Conservation (phyloP, 495 filamentous ascomycete genomes). For the Penicillium angulare region DNA sequence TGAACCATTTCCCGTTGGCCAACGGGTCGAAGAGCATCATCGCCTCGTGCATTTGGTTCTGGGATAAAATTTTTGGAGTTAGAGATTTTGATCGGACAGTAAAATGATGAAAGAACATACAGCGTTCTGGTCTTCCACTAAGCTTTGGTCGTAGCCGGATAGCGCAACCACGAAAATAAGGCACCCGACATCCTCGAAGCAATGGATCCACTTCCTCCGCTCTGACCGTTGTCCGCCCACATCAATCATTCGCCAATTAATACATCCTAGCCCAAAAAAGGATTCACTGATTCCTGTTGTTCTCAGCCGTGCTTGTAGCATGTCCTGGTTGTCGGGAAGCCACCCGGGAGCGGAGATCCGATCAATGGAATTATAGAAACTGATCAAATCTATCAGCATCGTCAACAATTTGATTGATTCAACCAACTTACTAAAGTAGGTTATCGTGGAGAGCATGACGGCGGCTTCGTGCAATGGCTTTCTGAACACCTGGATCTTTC, state of each 20-base stretch:
- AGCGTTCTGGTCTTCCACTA: slow-evolving; percentile 96
- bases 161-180: slow-evolving; percentile 94
- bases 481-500: slow-evolving; percentile 78
- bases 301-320: slow-evolving; percentile 85
- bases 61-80: background rate
- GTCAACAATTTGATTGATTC: too few relatives aligned
- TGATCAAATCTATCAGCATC: slow-evolving; percentile 31
- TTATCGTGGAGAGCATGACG: slow-evolving; percentile 98
- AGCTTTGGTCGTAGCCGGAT: slow-evolving; percentile 94
- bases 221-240: slow-evolving; percentile 96
- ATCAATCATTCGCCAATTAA: slow-evolving; percentile 99
- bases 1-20: slow-evolving; percentile 97
- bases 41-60: slow-evolving; percentile 99
- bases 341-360: slow-evolving; percentile 84
- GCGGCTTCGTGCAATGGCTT: slow-evolving; percentile 83
- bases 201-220: slow-evolving; percentile 99
- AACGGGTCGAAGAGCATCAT: slow-evolving; percentile 99
- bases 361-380: slow-evolving; percentile 89
- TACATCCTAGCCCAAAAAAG: slow-evolving; percentile 86
- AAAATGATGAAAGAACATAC: slow-evolving; percentile 55
- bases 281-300: slow-evolving; percentile 98
- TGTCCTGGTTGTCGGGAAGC: slow-evolving; percentile 92
- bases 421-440: slow-evolving; percentile 73
- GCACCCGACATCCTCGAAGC: slow-evolving; percentile 95
- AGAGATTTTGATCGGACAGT: background rate